phyloP scores from a whole-genome alignment of 2,329 filamentous ascomycete species.

The Pseudogymnoascus sp. region DNA sequence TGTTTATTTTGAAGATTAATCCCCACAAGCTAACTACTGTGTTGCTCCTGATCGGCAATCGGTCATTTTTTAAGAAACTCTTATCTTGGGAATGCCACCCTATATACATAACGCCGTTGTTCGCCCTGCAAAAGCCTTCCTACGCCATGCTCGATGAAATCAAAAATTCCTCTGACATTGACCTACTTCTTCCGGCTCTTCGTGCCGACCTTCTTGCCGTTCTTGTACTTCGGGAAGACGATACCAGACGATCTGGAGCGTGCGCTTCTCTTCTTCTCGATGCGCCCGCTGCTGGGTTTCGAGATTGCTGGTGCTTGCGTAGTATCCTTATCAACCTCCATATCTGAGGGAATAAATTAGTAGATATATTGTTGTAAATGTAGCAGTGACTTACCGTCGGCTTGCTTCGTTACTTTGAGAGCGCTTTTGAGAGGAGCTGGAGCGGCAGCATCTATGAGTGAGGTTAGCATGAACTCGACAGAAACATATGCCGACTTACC shows the following conservation, averaged over 20 bases:
- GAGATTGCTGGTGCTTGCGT: constrained; percentile 29
- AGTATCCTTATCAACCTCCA: constrained; percentile 49
- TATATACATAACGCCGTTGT: not conserved
- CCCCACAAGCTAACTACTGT: not conserved
- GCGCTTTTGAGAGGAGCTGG: constrained; percentile 13
- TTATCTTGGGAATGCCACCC: not conserved
- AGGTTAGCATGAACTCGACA: not conserved
- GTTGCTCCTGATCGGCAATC: not conserved
- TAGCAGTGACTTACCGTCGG: constrained; percentile 21
- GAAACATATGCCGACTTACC: constrained; percentile 18
- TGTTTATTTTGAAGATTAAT: not conserved
- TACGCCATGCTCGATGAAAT: constrained; percentile 10
- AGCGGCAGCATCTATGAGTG: not conserved
- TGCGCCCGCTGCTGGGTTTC: constrained; percentile 41
- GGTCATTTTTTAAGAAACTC: not conserved
- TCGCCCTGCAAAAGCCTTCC: constrained; percentile 7
- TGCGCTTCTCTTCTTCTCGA: constrained; percentile 48
- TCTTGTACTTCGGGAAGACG: constrained; percentile 53
- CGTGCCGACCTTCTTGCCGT: constrained; percentile 43
- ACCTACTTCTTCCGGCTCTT: constrained; percentile 24
- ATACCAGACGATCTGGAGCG: constrained; percentile 48
- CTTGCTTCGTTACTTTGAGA: constrained; percentile 16
- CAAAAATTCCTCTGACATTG: not conserved
- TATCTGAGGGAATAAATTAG: constrained; percentile 31
- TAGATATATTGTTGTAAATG: not conserved